These are phyloP conservation scores for Phialophora chinensis DNA, from an alignment of 2,329 filamentous ascomycete species.

Conservation along the genomic window DNA sequence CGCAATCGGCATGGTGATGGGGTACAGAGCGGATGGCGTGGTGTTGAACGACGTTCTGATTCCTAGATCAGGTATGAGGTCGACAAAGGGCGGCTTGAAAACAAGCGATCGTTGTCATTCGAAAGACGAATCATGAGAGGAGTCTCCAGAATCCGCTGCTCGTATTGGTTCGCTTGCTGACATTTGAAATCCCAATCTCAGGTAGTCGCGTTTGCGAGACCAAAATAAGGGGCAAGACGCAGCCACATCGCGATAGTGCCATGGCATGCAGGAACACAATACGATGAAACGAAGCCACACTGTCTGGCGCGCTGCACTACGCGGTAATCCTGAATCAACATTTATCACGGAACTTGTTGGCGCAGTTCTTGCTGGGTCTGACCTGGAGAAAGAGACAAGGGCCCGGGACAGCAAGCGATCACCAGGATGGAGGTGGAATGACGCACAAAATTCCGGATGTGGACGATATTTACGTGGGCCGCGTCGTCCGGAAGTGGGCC, in stretches of 20 bases:
- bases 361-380: background rate
- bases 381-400: background rate
- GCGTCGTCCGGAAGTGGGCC: background rate
- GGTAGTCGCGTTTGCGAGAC: background rate
- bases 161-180: conserved; percentile 25
- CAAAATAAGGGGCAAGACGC: conserved; percentile 13
- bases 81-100: conserved; percentile 8
- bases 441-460: too few species aligned
- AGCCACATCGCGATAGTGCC: conserved; percentile 24
- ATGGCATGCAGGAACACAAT: conserved; percentile 1
- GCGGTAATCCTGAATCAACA: background rate
- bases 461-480: background rate
- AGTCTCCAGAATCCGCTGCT: background rate
- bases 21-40: conserved; percentile 7
- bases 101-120: conserved; percentile 19
- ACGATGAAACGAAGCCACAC: conserved; percentile 6
- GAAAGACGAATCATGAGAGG: conserved; percentile 15
- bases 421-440: too few species aligned
- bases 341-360: background rate
- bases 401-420: too few species aligned
- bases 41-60: background rate
- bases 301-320: too few species aligned
- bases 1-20: conserved; percentile 4
- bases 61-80: background rate
- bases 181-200: conserved; percentile 27